Evolutionary conservation across 306 rosid genomes (phyloP), one percentile per base, ranked within the genome.

Genomic region (Malus orientalis): DNA sequence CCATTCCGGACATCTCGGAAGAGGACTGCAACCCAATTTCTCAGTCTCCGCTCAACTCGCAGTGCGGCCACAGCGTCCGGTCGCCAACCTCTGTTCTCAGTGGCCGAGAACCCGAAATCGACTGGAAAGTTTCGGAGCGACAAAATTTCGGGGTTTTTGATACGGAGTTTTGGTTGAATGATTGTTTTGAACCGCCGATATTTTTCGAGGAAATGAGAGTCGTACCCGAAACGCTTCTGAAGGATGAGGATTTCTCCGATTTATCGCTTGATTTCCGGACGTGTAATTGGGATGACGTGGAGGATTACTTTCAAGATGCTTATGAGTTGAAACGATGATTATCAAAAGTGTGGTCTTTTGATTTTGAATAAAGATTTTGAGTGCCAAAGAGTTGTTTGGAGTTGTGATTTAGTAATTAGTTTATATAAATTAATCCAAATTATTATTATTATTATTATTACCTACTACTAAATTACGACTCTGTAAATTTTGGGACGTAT

Each of bases 201-300:
- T 82, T 83, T 49, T 47, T 72, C 3, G 80, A 72, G 25, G 88
- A 83, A 25, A 78, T 25, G 33, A 42, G 70, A 18, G 23, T 74
- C 27, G 40, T 70, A 11, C 80, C 81, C 8, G 76, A 77, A 2
- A 51, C 71, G 4, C 2, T 42, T 11, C 65, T 72, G 1, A 69
- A 60, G 5, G 71, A 74, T 1, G 85, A 78, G 3, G 81, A 68
- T 63, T 42, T 58, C 11, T 67, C 79, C 10, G 91, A 85, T 78
- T 36, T 87, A 20, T 73, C 84, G 13, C 78, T 75, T 38, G 79
- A 77, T 65, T 60, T 87, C 76, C 84, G 81, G 12, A 87, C 93
- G 2, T 91, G 88, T 84, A 89, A 85, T 74, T 92, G 97, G 97
- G 89, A 90, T 51, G 87, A 90, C 4, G 40, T 63, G 40, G 96